These are phyloP conservation scores for Arachis stenosperma DNA, from an alignment of 306 rosid genomes.

Conservation along the genomic window DNA sequence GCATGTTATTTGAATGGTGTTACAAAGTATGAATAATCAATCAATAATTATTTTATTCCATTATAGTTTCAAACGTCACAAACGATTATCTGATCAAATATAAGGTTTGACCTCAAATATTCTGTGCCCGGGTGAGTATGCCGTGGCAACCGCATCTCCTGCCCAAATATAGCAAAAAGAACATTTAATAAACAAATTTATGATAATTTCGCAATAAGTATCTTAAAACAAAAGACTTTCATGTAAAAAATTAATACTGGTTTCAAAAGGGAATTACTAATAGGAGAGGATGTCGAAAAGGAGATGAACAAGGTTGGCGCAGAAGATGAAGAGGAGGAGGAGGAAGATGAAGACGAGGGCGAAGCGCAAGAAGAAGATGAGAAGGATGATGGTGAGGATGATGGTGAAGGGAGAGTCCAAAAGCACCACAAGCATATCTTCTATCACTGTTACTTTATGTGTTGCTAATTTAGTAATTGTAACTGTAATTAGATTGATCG, in stretches of 20 bases:
- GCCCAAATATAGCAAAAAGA: neutral
- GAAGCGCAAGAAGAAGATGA: slow-evolving; percentile 56
- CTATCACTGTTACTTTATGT: neutral
- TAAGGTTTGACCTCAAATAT: slow-evolving; percentile 40
- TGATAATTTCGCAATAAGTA: no score
- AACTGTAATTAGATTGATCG: neutral
- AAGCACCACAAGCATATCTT: slow-evolving; percentile 46
- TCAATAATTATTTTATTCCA: neutral
- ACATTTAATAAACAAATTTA: neutral
- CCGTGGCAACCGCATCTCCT: slow-evolving; percentile 37
- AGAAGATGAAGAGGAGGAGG: slow-evolving; percentile 56
- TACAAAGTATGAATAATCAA: no score
- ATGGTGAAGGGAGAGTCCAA: slow-evolving; percentile 65
- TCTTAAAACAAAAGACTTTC: no score
- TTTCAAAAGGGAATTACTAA: neutral
- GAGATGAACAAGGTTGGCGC: slow-evolving; percentile 55
- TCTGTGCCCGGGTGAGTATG: neutral
- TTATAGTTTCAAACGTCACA: neutral
- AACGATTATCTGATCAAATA: slow-evolving; percentile 17
- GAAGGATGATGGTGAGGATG: slow-evolving; percentile 53
- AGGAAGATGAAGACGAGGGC: slow-evolving; percentile 53
- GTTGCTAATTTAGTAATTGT: neutral
- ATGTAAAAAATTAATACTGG: no score
- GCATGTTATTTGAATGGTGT: no score
- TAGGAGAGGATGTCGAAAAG: slow-evolving; percentile 47